These are phyloP conservation scores for Diddensiella santjacobensis DNA, from an alignment of 805 yeast genomes.

Conservation along the genomic window DNA sequence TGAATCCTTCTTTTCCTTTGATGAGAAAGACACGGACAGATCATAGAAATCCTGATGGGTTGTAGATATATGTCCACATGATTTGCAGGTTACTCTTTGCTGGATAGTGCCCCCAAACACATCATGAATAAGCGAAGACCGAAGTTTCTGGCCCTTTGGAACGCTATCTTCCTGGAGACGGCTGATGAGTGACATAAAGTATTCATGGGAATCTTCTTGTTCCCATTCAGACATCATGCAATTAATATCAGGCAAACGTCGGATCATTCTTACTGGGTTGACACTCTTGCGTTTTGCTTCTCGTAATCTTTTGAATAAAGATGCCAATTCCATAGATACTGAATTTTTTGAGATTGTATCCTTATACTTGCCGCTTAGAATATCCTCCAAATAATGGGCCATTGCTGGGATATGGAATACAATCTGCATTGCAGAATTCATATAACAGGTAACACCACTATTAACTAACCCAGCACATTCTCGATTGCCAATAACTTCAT, in stretches of 20 bases:
- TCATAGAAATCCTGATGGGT: constrained; percentile 95
- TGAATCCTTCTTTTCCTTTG: constrained; percentile 35
- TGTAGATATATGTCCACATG: constrained; percentile 75
- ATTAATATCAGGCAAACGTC: constrained; percentile 74
- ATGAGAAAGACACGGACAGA: constrained; percentile 72
- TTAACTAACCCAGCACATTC: constrained; percentile 73
- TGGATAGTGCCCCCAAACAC: constrained; percentile 88
- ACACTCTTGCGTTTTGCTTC: constrained; percentile 40
- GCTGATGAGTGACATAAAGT: constrained; percentile 86
- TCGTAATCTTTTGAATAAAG: constrained; percentile 24
- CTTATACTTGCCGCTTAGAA: constrained; percentile 49
- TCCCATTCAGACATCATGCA: constrained; percentile 98
- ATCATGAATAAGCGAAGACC: constrained; percentile 79
- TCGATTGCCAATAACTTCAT: constrained; percentile 30
- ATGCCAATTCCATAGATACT: constrained; percentile 33
- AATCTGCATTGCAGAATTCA: constrained; percentile 92
- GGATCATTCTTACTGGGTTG: constrained; percentile 72
- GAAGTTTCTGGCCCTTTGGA: constrained; percentile 83
- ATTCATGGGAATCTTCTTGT: constrained; percentile 97
- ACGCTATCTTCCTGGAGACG: constrained; percentile 88
- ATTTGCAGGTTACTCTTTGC: constrained; percentile 79
- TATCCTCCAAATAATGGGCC: constrained; percentile 73
- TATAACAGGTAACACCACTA: constrained; percentile 95
- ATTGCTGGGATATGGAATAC: constrained; percentile 88
- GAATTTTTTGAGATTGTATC: constrained; percentile 19